phyloP scores from a whole-genome alignment of 1,284 basidiomycete species.

The Cryptococcus sp. region DNA sequence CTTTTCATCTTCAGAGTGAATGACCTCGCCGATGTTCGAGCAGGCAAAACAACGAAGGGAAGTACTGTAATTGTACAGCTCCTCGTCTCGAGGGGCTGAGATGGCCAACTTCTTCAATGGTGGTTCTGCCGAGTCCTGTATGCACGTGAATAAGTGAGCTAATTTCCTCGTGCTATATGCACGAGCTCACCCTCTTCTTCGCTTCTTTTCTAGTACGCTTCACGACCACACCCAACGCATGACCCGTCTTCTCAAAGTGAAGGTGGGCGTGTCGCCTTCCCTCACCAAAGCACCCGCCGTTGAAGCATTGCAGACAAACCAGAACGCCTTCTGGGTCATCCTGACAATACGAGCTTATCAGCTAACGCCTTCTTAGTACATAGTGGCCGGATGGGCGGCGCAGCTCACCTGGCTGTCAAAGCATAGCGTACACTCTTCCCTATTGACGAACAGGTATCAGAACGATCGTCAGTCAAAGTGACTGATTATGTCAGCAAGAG shows the following conservation, averaged over 20 bases:
- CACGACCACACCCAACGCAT: slow-evolving; percentile 78
- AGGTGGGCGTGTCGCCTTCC: slow-evolving; percentile 67
- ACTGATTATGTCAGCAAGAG: background rate
- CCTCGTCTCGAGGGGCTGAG: slow-evolving; percentile 78
- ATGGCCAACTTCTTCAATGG: slow-evolving; percentile 91
- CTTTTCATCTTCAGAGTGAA: slow-evolving; percentile 58
- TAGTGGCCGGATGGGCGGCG: slow-evolving; percentile 1
- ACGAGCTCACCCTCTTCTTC: slow-evolving; percentile 64
- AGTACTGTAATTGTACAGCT: slow-evolving; percentile 75
- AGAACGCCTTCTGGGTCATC: slow-evolving; percentile 77
- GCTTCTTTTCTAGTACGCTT: slow-evolving; percentile 71
- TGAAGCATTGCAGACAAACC: slow-evolving; percentile 91
- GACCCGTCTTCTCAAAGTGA: slow-evolving; percentile 71
- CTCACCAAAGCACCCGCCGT: slow-evolving; percentile 74
- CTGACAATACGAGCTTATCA: slow-evolving; percentile 52
- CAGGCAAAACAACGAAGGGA: slow-evolving; percentile 77
- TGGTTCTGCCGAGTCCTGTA: slow-evolving; percentile 67
- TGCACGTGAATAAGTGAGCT: no score
- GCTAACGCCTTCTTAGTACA: slow-evolving; percentile 8
- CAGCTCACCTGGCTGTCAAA: slow-evolving; percentile 82
- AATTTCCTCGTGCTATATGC: no score
- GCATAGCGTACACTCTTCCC: slow-evolving; percentile 72
- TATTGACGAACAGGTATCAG: slow-evolving; percentile 17
- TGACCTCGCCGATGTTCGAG: slow-evolving; percentile 57
- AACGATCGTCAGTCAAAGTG: background rate